These are phyloP conservation scores for Saccharum hybrid DNA, from an alignment of 202 grass and related monocot species.

Conservation along the genomic window DNA sequence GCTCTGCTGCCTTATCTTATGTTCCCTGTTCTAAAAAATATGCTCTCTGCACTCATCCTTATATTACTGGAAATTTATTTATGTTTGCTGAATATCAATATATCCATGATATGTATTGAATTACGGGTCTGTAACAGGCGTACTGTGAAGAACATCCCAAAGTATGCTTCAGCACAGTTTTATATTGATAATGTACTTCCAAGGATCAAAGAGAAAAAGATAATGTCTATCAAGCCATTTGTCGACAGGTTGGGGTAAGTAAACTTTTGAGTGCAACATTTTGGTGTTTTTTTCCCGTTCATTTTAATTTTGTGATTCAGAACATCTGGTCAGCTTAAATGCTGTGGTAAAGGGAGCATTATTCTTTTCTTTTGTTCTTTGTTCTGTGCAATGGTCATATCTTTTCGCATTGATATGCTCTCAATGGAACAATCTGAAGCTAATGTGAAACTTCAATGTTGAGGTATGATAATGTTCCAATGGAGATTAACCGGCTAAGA, in stretches of 20 bases:
- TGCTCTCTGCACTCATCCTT: background rate
- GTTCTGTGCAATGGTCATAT: background rate
- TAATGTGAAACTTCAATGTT: slow-evolving; percentile 37
- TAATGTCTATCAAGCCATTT: slow-evolving; percentile 98
- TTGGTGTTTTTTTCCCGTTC: background rate
- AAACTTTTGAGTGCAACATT: background rate
- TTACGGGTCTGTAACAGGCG: slow-evolving; percentile 47
- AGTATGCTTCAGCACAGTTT: slow-evolving; percentile 95
- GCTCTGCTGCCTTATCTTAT: background rate
- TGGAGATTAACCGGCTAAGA: slow-evolving; percentile 75
- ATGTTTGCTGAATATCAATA: background rate
- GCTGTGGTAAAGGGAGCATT: background rate
- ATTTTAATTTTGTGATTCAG: background rate
- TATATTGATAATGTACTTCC: slow-evolving; percentile 98
- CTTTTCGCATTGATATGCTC: background rate
- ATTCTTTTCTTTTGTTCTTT: background rate
- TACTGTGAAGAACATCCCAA: slow-evolving; percentile 94
- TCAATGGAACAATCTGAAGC: background rate
- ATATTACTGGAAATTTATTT: background rate
- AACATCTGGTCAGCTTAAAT: slow-evolving; percentile 16
- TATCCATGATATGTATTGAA: background rate
- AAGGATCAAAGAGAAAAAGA: slow-evolving; percentile 96
- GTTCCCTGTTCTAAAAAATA: background rate
- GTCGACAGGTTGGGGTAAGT: slow-evolving; percentile 96
- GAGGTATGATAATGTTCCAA: slow-evolving; percentile 86